Conservation (phyloP, 2,329 filamentous ascomycete genomes). For the Ophiostoma australiae region DNA sequence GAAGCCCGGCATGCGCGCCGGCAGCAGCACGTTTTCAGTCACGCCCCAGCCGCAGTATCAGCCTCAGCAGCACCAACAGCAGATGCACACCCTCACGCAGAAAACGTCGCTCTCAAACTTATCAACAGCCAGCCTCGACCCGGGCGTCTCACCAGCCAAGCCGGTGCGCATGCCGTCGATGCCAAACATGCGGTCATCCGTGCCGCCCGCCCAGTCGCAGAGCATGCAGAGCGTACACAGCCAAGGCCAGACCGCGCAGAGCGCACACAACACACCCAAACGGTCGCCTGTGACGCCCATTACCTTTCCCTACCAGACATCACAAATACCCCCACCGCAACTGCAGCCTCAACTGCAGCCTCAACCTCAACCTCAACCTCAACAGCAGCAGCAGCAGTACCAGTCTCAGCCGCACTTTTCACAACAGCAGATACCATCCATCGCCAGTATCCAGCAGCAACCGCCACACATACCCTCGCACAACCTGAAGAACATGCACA, state of each 20-base stretch:
- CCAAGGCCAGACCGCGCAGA: not conserved
- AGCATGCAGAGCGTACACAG: not conserved
- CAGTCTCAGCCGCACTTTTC: not conserved
- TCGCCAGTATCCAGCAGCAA: not conserved
- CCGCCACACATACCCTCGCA: not conserved
- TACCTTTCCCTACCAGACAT: not conserved
- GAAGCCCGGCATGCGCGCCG: conserved; percentile 18
- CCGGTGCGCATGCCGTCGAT: conserved; percentile 2
- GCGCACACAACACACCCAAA: conserved; percentile 7
- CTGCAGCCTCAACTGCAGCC: not conserved
- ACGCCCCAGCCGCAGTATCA: not conserved
- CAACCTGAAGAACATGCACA: conserved; percentile 5
- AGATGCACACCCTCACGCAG: not conserved
- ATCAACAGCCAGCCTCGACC: not conserved
- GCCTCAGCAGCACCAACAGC: not conserved
- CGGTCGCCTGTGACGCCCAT: conserved; percentile 5
- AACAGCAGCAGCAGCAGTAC: not conserved
- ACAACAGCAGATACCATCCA: conserved; percentile 1
- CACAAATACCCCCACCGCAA: not conserved
- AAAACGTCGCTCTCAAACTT: not conserved
- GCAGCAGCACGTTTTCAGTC: conserved; percentile 9
- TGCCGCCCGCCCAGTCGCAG: not conserved
- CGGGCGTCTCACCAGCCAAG: not conserved
- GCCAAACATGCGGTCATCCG: conserved; percentile 2
- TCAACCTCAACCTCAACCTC: not conserved